These are phyloP conservation scores for Hordeum marinum DNA, from an alignment of 176 grass and related monocot species.

Conservation along the genomic window DNA sequence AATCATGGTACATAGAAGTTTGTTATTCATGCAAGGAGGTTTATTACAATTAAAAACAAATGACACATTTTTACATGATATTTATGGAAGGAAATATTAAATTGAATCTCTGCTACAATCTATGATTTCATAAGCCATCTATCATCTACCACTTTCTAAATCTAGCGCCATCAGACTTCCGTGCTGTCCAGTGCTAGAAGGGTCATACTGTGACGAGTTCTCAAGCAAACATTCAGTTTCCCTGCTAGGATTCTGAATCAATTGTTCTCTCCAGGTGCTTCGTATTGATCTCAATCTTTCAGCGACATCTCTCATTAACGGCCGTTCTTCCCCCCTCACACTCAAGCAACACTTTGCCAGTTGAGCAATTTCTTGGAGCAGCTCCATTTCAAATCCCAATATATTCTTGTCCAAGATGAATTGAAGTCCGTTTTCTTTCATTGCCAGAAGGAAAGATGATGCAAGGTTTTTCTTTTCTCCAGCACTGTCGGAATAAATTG, in stretches of 20 bases:
- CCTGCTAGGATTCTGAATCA: constrained; percentile 5
- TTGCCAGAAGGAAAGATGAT: constrained; percentile 22
- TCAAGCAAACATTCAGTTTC: constrained; percentile 29
- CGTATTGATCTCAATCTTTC: constrained; percentile 28
- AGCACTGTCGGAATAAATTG: constrained; percentile 23
- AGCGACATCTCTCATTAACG: constrained; percentile 32
- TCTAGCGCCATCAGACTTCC: constrained; percentile 24
- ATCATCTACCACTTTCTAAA: constrained; percentile 17
- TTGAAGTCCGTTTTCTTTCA: constrained; percentile 25
- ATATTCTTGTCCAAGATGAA: constrained; percentile 32
- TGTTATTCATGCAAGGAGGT: not conserved
- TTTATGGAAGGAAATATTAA: not conserved
- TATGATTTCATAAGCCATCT: not conserved
- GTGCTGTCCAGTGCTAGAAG: constrained; percentile 17
- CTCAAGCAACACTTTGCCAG: constrained; percentile 26
- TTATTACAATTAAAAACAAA: not conserved
- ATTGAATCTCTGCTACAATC: not conserved
- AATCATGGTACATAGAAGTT: not conserved
- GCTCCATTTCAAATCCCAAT: not conserved
- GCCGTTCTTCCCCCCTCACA: constrained; percentile 21
- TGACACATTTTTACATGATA: not conserved
- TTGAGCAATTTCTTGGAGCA: constrained; percentile 22
- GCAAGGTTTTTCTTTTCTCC: constrained; percentile 28
- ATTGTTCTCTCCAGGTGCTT: constrained; percentile 20
- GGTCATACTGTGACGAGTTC: constrained; percentile 5